These are phyloP conservation scores for Trypanosoma mega DNA, from an alignment of 208 protist species.

Conservation along the genomic window DNA sequence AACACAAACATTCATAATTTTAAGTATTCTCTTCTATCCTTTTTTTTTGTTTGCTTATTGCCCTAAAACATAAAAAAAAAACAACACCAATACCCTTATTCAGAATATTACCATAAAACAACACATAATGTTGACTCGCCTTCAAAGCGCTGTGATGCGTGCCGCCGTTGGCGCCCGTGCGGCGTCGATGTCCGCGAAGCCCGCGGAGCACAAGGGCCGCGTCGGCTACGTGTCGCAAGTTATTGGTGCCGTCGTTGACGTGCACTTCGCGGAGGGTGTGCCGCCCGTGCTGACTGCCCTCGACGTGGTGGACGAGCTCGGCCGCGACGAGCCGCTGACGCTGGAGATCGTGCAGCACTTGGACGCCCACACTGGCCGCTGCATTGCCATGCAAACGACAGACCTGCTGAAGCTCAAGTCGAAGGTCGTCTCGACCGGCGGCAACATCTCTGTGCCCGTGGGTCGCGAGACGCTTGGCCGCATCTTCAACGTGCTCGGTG, in stretches of 20 bases:
- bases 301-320: constrained; percentile 87
- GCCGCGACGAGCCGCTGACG: constrained; percentile 87
- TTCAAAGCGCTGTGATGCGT: constrained; percentile 56
- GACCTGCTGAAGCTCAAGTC: constrained; percentile 96
- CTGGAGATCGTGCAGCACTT: constrained; percentile 98
- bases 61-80: background rate
- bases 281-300: constrained; percentile 97
- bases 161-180: constrained; percentile 29
- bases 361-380: constrained; percentile 95
- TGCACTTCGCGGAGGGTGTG: constrained; percentile 95
- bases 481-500: constrained; percentile 99
- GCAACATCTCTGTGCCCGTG: constrained; percentile 96
- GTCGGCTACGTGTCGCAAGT: constrained; percentile 92
- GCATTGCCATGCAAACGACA: constrained; percentile 98
- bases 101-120: constrained; percentile 5
- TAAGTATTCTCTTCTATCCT: too few relatives aligned
- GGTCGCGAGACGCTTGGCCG: constrained; percentile 95
- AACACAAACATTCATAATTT: background rate
- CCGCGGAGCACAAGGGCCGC: constrained; percentile 79
- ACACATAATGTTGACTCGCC: constrained; percentile 50
- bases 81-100: constrained; percentile 1
- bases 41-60: background rate
- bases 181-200: constrained; percentile 24
- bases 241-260: constrained; percentile 98
- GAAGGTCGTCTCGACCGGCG: constrained; percentile 92